Evolutionary conservation across 768 basidiomycete genomes (phyloP), one percentile per base, ranked within the genome.

Genomic region (Leccinum longicurvipes): DNA sequence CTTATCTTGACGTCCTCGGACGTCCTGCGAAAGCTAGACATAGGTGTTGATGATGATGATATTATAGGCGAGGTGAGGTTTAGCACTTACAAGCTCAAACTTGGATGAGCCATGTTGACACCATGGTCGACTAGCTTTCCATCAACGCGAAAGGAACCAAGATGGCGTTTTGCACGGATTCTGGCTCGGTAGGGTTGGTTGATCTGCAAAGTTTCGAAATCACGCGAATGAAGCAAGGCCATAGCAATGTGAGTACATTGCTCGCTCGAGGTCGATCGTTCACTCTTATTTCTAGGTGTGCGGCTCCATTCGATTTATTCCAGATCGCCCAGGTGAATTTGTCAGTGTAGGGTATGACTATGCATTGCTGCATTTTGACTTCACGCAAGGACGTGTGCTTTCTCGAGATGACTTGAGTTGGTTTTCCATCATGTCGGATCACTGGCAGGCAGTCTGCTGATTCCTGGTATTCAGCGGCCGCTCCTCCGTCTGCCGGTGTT

Each of bases 341-440:
- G 77, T 93, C 23, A 90, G 86, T 57, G 89, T 83, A 6, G 91
- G 91, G 2, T 92, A 87, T 63, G 91, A 93, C 61, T 80, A 77
- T 39, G 72, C 76, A 4, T 61, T 93, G 24, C 66, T 88, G 14
- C 91, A 93, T 63, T 85, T 83, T 63, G 87, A 91, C 62, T 80
- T 79, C 55, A 61, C 63, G 14, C 82, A 82, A 70, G 78, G 82
- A 27, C 81, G 72, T 27, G 49, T 81, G 7, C 71, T 89, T 41
- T 88, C 89, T 4, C 77, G 78, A 32, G 74, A 78, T 47, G 78
- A 85, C 65, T 77, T 91, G 49, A 66, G 89, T 89, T 50, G 24
- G 78, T 34, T 36, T 41, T 46, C 31, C 17, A 23, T 42, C 36
- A 24, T 52, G 29, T 23, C 15, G 4, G 25, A 34, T 36, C 29